Evolutionary conservation across 2,329 filamentous ascomycete species (phyloP), one percentile per base, ranked within the genome.

Genomic region (Arthroderma sp.): DNA sequence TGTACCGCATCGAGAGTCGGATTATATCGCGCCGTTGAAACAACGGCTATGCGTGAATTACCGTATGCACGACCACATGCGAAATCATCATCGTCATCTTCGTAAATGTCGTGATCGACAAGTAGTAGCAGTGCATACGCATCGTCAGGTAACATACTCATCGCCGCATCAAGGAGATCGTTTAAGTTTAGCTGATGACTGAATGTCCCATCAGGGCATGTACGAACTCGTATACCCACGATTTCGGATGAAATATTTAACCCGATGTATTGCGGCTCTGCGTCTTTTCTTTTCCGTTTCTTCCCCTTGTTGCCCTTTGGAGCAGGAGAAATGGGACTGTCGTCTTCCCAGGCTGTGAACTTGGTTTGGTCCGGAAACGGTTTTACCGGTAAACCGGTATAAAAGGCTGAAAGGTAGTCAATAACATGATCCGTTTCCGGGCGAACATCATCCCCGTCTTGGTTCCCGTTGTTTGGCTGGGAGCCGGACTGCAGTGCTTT

Each of bases 61-160:
- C 80, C 80, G 55, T 79, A 85, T 0, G 80, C 78, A 29, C 78
- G 63, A 0, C 80, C 80, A 49, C 78, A 82, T 43, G 73, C 77
- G 53, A 83, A 85, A 15, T 77, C 72, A 48, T 83, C 80, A 0
- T 81, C 74, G 0, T 80, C 75, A 41, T 71, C 70, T 52, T 83
- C 78, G 53, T 78, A 82, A 9, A 82, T 59, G 54, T 83, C 80
- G n/a, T 80, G 72, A 31, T 77, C 63, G 0, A 74, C 61, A 0
- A 82, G 54, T 32, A 83, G 56, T 0, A 79, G 53, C 1, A 82
- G 55, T 0, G 78, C 68, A 47, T 78, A 78, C 0, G 78, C 78
- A 52, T 82, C 73, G 0, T 52, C 42, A 0, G 77, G 78, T 0
- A 82, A 58, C 10, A 74, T 65, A 1, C 59, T 60, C 1, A 77